Conservation (phyloP, 495 filamentous ascomycete genomes). For the Trichodelitschia bisporula region DNA sequence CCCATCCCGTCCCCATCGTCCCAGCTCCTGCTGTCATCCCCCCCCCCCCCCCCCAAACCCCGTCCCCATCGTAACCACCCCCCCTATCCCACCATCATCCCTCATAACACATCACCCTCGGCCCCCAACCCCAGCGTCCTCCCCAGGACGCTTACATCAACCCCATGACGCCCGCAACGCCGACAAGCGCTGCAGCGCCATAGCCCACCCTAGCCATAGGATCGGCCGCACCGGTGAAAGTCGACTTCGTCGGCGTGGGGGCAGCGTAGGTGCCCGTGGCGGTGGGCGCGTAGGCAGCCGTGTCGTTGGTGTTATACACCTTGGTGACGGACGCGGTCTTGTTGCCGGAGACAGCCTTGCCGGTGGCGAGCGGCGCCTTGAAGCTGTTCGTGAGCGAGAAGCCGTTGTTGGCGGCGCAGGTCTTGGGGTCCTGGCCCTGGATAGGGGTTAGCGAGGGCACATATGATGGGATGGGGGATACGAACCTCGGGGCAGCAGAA, state of each 20-base stretch:
- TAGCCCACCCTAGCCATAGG: not conserved
- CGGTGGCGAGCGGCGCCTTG: not conserved
- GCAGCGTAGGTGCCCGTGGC: not conserved
- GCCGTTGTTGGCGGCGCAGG: constrained; percentile 2
- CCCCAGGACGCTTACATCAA: not conserved
- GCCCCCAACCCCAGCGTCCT: no score
- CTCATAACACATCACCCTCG: no score
- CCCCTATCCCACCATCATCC: no score
- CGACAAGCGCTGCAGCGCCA: not conserved
- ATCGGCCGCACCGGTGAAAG: not conserved
- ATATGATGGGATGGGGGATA: not conserved
- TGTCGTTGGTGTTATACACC: not conserved
- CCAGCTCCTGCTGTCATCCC: no score
- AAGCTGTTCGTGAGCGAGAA: not conserved
- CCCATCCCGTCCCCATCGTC: no score
- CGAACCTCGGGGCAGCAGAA: not conserved
- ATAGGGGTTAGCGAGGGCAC: not conserved
- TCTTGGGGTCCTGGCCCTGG: constrained; percentile 2
- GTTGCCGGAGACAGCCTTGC: not conserved
- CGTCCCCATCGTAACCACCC: no score
- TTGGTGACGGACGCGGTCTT: not conserved
- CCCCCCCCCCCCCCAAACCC: no score
- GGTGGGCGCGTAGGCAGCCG: not conserved
- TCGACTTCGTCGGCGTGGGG: not conserved
- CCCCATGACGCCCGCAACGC: not conserved